Evolutionary conservation across 2,329 filamentous ascomycete species (phyloP), one percentile per base, ranked within the genome.

Genomic region (Clarireedia hainanense): DNA sequence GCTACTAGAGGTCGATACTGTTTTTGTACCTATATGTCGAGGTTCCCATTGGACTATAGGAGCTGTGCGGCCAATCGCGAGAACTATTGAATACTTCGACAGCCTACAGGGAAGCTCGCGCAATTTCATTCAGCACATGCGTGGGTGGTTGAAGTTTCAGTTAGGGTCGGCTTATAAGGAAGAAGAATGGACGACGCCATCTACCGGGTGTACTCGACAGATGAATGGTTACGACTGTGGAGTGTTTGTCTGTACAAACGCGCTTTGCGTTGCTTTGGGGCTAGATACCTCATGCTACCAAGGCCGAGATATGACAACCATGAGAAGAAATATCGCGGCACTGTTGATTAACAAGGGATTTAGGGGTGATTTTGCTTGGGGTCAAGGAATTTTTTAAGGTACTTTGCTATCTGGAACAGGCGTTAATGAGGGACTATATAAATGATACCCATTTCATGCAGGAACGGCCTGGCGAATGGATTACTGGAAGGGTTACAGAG

Each of bases 231-330:
- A 79, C 65, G 88, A 91, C 67, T 91, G 88, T 62, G 88, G 88
- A n/a, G 80, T 90, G 3, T 89, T 89, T 67, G 81, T 85, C 14
- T 82, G 89, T 61, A 80, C 87, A 17, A 92, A 91, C 65, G 84
- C 80, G 15, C 78, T 89, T 48, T 87, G 83, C 55, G 64, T 75
- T 34, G 70, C 75, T 2, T 68, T 72, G 15, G 74, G 71, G 1
- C 64, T 72, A 12, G 68, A 72, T 6, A 67, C 69, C 1, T 63
- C 63, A 7, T 72, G 73, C 27, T 83, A 86, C 57, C 63, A 69
- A 1, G 70, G 78, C 37, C 60, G 67, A 0, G 79, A 86, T 54
- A 80, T 89, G 75, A 72, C 75, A 2, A 69, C 76, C 50, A 84
- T 86, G 62, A 76, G 84, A 24, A 74, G 77, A 52, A 75, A 81